Evolutionary conservation across 495 filamentous ascomycete species (phyloP).

Genomic region (Daldinia loculata): DNA sequence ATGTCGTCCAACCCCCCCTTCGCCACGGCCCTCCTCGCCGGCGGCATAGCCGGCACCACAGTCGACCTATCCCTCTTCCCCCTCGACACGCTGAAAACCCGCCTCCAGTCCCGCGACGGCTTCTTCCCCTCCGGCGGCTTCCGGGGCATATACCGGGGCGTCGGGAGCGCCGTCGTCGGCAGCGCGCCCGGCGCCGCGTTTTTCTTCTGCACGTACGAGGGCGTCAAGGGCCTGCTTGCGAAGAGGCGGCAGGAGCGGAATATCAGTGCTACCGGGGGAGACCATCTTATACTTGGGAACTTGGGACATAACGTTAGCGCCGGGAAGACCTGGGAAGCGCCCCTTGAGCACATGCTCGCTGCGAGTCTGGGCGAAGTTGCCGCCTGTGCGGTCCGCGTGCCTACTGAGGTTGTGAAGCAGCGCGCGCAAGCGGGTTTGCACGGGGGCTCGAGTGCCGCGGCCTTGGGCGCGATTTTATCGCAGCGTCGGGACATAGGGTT

Average conservation of each 20-base stretch:
- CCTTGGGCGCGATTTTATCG: conserved; percentile 75
- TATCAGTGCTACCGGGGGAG: background rate
- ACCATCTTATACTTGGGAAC: background rate
- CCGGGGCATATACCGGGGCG: conserved; percentile 74
- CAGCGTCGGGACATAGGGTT: conserved; percentile 54
- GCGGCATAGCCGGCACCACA: conserved; percentile 83
- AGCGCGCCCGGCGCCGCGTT: conserved; percentile 96
- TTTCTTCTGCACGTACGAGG: conserved; percentile 98
- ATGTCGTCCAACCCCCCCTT: conserved; percentile 48
- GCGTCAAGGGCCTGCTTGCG: conserved; percentile 69
- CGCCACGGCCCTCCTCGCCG: conserved; percentile 68
- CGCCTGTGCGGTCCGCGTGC: conserved; percentile 90
- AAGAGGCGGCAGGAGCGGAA: conserved; percentile 4
- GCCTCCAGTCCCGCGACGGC: conserved; percentile 85
- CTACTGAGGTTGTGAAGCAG: conserved; percentile 97
- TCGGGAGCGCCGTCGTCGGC: conserved; percentile 79
- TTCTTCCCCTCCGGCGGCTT: conserved; percentile 81
- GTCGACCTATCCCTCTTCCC: conserved; percentile 92
- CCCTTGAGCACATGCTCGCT: conserved; percentile 79
- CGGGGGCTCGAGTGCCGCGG: conserved; percentile 63
- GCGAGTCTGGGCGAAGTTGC: conserved; percentile 89
- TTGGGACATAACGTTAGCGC: background rate
- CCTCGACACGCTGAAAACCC: conserved; percentile 91
- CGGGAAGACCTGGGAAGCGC: conserved; percentile 24
- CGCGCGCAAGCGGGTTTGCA: conserved; percentile 86